Conservation (phyloP, 2,329 filamentous ascomycete species). For the Albifimbria verrucaria region DNA sequence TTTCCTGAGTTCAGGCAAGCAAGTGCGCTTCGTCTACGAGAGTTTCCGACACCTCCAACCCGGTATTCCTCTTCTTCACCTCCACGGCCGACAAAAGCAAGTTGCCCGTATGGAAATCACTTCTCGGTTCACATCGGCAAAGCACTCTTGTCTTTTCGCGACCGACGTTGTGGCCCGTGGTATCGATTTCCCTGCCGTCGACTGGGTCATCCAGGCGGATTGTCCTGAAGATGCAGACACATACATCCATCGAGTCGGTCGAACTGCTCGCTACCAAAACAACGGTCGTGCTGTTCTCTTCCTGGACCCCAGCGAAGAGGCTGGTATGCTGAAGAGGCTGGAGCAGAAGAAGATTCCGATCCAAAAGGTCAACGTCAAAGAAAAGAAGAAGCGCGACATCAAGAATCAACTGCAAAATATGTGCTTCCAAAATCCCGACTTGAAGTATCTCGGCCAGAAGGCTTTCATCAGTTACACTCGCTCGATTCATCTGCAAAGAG, state of each 20-base stretch:
- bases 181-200: constrained; percentile 92
- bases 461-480: constrained; percentile 89
- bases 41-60: constrained; percentile 90
- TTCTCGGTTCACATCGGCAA: constrained; percentile 73
- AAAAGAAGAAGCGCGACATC: constrained; percentile 86
- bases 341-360: constrained; percentile 89
- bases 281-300: constrained; percentile 87
- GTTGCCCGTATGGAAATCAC: constrained; percentile 85
- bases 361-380: constrained; percentile 78
- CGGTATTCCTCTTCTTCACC: constrained; percentile 86
- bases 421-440: constrained; percentile 90
- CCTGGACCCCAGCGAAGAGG: constrained; percentile 86
- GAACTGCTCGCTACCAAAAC: constrained; percentile 90
- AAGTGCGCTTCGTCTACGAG: constrained; percentile 95
- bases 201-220: constrained; percentile 99
- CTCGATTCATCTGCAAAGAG: constrained; percentile 82
- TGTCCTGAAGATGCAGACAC: constrained; percentile 96
- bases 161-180: constrained; percentile 94
- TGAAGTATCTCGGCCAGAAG: constrained; percentile 95
- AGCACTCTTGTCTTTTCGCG: constrained; percentile 85
- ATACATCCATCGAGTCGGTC: constrained; percentile 93
- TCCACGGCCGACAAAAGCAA: constrained; percentile 94
- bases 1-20: constrained; percentile 92
- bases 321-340: constrained; percentile 81
- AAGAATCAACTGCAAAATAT: constrained; percentile 84